Percentiles rank a stretch among this genome's conserved stretches.
These are phyloP conservation scores for Echium plantagineum DNA, from an alignment of 257 asterid genomes.

Conservation along the genomic window DNA sequence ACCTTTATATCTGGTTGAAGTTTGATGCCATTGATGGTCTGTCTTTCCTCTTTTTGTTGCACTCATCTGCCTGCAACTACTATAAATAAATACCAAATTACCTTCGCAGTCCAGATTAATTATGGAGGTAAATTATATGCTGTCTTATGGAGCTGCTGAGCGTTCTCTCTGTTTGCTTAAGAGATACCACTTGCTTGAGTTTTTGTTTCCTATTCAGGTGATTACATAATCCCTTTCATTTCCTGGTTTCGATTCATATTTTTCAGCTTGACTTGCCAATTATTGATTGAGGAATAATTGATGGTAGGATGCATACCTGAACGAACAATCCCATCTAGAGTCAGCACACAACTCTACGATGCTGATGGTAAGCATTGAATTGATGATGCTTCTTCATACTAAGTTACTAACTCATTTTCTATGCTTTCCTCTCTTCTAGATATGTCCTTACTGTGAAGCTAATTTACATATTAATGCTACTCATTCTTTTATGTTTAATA, in stretches of 20 bases:
- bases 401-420: too few species aligned
- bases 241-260: neutral
- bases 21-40: neutral
- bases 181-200: slow-evolving; percentile 54
- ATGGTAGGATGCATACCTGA: slow-evolving; percentile 65
- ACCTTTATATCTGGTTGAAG: neutral
- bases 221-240: slow-evolving; percentile 17
- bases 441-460: too few species aligned
- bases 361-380: slow-evolving; percentile 58
- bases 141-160: slow-evolving; percentile 93
- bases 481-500: too few species aligned
- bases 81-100: neutral
- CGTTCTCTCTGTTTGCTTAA: slow-evolving; percentile 65
- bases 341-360: slow-evolving; percentile 33
- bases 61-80: neutral
- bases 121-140: slow-evolving; percentile 81
- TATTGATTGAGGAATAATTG: slow-evolving; percentile 9
- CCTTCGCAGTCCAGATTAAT: slow-evolving; percentile 51
- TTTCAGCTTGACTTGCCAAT: neutral
- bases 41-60: neutral
- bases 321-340: slow-evolving; percentile 30
- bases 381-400: too few species aligned
- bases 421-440: too few species aligned
- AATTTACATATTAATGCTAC: too few species aligned
- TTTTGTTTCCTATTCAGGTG: slow-evolving; percentile 80